Evolutionary conservation across 495 filamentous ascomycete species (phyloP).

Genomic region (Halenospora varia): DNA sequence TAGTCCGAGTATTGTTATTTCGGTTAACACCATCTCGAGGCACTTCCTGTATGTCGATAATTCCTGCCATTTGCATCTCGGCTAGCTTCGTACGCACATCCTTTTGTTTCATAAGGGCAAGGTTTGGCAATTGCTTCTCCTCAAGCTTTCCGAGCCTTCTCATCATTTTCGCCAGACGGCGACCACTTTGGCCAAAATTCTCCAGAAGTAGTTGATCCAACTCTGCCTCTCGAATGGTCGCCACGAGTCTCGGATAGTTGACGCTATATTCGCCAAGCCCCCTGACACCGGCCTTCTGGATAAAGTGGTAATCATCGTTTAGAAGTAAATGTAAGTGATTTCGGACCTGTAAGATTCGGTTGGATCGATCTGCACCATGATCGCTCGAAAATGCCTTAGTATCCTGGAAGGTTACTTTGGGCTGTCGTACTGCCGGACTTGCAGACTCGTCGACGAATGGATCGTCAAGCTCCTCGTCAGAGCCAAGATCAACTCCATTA

Average conservation of each 20-base stretch:
- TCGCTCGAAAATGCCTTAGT: too few relatives aligned
- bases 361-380: slow-evolving; percentile 26
- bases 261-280: slow-evolving; percentile 74
- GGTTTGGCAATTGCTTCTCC: slow-evolving; percentile 73
- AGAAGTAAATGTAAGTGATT: slow-evolving; percentile 75
- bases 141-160: slow-evolving; percentile 84
- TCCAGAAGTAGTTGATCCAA: slow-evolving; percentile 73
- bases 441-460: slow-evolving; percentile 10
- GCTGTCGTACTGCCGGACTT: slow-evolving; percentile 15
- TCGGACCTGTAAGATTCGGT: slow-evolving; percentile 53
- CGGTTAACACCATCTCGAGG: slow-evolving; percentile 70
- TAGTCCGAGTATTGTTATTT: slow-evolving; percentile 63
- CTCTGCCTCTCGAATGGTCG: slow-evolving; percentile 64
- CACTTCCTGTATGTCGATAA: slow-evolving; percentile 87
- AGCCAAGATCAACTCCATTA: slow-evolving; percentile 26
- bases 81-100: slow-evolving; percentile 77
- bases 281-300: slow-evolving; percentile 49
- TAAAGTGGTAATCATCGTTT: slow-evolving; percentile 66
- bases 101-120: slow-evolving; percentile 72
- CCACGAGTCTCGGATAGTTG: slow-evolving; percentile 66
- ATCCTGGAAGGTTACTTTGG: slow-evolving; percentile 26
- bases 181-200: slow-evolving; percentile 68
- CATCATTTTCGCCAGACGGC: slow-evolving; percentile 76
- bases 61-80: slow-evolving; percentile 74
- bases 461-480: slow-evolving; percentile 31